These are phyloP conservation scores for Microdochium paspali DNA, from an alignment of 2,329 filamentous ascomycete species.

Conservation along the genomic window DNA sequence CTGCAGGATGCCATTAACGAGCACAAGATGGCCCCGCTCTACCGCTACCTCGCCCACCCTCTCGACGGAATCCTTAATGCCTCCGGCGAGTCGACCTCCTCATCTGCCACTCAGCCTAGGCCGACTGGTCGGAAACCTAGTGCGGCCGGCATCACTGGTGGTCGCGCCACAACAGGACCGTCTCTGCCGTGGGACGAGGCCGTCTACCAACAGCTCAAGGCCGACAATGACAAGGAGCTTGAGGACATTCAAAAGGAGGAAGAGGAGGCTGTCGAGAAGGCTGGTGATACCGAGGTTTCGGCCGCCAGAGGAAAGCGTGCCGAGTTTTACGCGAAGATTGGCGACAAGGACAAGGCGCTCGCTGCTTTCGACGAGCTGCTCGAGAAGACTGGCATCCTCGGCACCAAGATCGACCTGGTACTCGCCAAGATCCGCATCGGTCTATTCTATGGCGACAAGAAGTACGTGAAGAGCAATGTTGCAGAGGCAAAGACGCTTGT, in stretches of 20 bases:
- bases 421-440: constrained; percentile 93
- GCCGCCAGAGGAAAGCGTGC: constrained; percentile 89
- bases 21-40: constrained; percentile 82
- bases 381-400: constrained; percentile 94
- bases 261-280: constrained; percentile 91
- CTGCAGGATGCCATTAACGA: constrained; percentile 76
- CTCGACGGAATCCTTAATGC: constrained; percentile 74
- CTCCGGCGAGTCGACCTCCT: constrained; percentile 52
- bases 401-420: constrained; percentile 94
- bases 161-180: constrained; percentile 52
- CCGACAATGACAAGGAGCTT: constrained; percentile 70
- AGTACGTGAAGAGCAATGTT: constrained; percentile 86
- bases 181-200: constrained; percentile 85
- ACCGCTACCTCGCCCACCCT: constrained; percentile 75
- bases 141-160: constrained; percentile 63
- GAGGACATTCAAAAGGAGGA: constrained; percentile 74
- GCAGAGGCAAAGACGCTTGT: constrained; percentile 85
- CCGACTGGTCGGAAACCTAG: constrained; percentile 60
- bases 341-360: constrained; percentile 97
- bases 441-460: constrained; percentile 90
- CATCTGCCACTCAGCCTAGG: constrained; percentile 37
- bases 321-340: constrained; percentile 91
- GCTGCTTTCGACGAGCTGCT: constrained; percentile 86
- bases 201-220: constrained; percentile 68
- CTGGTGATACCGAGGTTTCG: constrained; percentile 90